Evolutionary conservation across 495 filamentous ascomycete genomes (phyloP).

Genomic region (Rhizodiscina lignyota): DNA sequence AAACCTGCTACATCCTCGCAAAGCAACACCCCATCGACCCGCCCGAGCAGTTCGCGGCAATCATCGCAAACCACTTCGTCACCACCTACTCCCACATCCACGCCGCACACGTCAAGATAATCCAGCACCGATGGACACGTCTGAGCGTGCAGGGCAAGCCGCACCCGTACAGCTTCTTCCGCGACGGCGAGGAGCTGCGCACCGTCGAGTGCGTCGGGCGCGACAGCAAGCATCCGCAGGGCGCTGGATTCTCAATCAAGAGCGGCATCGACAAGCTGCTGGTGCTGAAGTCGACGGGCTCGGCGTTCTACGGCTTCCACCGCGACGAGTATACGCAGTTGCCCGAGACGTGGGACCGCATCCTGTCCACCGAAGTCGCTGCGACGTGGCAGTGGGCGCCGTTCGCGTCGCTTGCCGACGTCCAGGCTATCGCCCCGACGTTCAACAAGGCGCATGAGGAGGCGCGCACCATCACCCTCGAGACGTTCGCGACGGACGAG

Average conservation of each 20-base stretch:
- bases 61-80: constrained; percentile 74
- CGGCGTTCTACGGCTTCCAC: constrained; percentile 86
- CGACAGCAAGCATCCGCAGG: constrained; percentile 13
- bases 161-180: constrained; percentile 92
- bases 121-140: constrained; percentile 83
- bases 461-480: constrained; percentile 67
- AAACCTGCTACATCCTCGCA: constrained; percentile 86
- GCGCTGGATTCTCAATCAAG: constrained; percentile 22
- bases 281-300: constrained; percentile 94
- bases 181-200: constrained; percentile 77
- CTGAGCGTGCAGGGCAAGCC: constrained; percentile 74
- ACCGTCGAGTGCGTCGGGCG: constrained; percentile 41
- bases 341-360: constrained; percentile 80
- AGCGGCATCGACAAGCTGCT: constrained; percentile 58
- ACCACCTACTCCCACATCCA: constrained; percentile 77
- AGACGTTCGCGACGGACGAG: constrained; percentile 81
- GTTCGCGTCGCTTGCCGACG: constrained; percentile 49
- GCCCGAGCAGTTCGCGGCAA: constrained; percentile 79
- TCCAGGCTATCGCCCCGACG: constrained; percentile 40
- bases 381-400: constrained; percentile 68
- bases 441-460: constrained; percentile 67
- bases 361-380: constrained; percentile 84
- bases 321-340: constrained; percentile 87
- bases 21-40: constrained; percentile 88
- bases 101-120: constrained; percentile 59